phyloP scores from a whole-genome alignment of 1,284 basidiomycete species.

The Hymenochaete sp. region DNA sequence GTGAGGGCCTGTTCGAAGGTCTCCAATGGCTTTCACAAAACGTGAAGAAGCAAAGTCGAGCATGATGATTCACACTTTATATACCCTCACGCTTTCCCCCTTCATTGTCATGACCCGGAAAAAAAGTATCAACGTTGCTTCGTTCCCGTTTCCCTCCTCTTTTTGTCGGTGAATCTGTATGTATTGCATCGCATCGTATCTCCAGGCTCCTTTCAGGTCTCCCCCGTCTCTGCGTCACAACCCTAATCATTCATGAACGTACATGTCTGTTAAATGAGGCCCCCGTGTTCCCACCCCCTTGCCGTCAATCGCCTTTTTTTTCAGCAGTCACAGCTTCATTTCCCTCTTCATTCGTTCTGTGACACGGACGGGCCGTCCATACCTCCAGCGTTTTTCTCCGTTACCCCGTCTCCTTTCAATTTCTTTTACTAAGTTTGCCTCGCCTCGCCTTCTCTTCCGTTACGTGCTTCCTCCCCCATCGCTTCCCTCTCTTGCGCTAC shows the following conservation, averaged over 20 bases:
- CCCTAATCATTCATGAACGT: not conserved
- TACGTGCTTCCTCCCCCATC: too few relatives aligned
- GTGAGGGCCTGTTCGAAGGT: slow-evolving; percentile 92
- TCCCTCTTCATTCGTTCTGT: not conserved
- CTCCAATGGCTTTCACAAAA: slow-evolving; percentile 95
- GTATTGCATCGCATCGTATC: slow-evolving; percentile 5
- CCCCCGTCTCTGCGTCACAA: not conserved
- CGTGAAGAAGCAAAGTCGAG: slow-evolving; percentile 77
- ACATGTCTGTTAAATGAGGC: not conserved
- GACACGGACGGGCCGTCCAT: too few relatives aligned
- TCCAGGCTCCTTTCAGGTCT: too few relatives aligned
- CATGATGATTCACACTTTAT: slow-evolving; percentile 32
- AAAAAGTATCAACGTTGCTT: too few relatives aligned
- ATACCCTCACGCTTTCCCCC: too few relatives aligned
- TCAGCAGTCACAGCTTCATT: slow-evolving; percentile 1
- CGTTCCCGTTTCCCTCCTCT: slow-evolving; percentile 1
- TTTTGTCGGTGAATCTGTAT: slow-evolving; percentile 7
- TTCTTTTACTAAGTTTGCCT: not conserved
- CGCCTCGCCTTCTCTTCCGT: too few relatives aligned
- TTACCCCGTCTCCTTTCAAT: slow-evolving; percentile 16
- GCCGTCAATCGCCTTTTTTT: slow-evolving; percentile 5
- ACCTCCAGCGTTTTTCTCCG: slow-evolving; percentile 1
- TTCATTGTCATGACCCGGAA: too few relatives aligned
- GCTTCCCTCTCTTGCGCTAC: too few relatives aligned
- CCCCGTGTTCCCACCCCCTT: slow-evolving; percentile 1